Evolutionary conservation across 768 basidiomycete species (phyloP).

Genomic region (Pluteus cervinus): DNA sequence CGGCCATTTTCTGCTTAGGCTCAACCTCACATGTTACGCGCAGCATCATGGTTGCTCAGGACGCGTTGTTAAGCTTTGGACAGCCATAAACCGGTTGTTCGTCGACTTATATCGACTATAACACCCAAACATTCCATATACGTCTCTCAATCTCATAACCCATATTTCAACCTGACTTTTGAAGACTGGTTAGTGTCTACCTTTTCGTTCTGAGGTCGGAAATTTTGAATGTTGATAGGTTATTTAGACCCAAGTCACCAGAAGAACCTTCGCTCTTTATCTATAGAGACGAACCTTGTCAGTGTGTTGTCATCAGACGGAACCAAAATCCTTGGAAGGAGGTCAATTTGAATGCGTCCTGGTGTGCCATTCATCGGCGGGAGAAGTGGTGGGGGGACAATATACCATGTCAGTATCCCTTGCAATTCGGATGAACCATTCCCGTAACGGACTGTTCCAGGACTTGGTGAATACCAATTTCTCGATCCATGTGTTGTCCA

Average conservation of each 20-base stretch:
- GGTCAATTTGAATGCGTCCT: slow-evolving; percentile 62
- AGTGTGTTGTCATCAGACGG: slow-evolving; percentile 90
- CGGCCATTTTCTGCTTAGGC: neutral
- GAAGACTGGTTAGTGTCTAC: slow-evolving; percentile 22
- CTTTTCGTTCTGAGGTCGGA: no score
- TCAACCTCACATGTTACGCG: no score
- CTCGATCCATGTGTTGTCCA: slow-evolving; percentile 80
- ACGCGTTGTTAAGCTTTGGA: neutral
- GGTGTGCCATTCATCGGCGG: slow-evolving; percentile 76
- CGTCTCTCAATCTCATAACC: slow-evolving; percentile 16
- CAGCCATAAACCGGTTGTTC: no score
- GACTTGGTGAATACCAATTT: slow-evolving; percentile 97
- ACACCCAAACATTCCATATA: slow-evolving; percentile 15
- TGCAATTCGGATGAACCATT: neutral
- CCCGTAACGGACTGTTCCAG: slow-evolving; percentile 44
- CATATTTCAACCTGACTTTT: slow-evolving; percentile 21
- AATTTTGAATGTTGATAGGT: slow-evolving; percentile 17
- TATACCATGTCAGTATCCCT: slow-evolving; percentile 74
- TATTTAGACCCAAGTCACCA: slow-evolving; percentile 65
- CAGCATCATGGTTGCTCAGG: neutral
- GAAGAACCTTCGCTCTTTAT: slow-evolving; percentile 71
- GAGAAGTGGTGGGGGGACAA: slow-evolving; percentile 90
- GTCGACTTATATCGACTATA: slow-evolving; percentile 2
- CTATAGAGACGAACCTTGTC: slow-evolving; percentile 82
- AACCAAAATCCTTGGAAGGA: slow-evolving; percentile 99